A percentile compares a stretch with the other conserved stretches of the same genome.
These are phyloP conservation scores for Olyra latifolia DNA, from an alignment of 176 grass and related monocot genomes.

Conservation along the genomic window DNA sequence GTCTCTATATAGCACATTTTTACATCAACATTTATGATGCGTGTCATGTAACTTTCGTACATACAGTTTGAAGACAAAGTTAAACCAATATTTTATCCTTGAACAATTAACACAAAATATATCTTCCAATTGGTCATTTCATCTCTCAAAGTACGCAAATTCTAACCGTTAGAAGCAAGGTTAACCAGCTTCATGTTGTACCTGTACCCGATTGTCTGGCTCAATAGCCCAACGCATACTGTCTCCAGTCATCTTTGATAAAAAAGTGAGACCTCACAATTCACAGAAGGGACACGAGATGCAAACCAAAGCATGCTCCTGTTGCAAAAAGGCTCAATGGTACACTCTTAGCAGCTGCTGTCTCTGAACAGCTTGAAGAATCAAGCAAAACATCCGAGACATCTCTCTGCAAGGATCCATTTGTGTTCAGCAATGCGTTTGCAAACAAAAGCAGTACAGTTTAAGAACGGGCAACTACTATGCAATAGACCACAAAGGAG, in stretches of 20 bases:
- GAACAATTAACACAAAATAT: not conserved
- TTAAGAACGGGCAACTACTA: not conserved
- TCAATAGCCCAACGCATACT: not conserved
- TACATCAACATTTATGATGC: not conserved
- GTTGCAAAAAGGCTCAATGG: not conserved
- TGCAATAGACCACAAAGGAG: not conserved
- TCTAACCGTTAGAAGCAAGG: not conserved
- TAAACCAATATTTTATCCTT: not conserved
- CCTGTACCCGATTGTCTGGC: not conserved
- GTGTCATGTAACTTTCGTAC: not conserved
- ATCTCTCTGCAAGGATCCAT: not conserved
- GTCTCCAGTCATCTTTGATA: not conserved
- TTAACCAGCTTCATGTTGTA: not conserved
- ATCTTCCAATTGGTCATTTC: not conserved
- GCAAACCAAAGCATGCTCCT: not conserved
- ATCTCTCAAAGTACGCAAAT: not conserved
- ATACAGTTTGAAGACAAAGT: not conserved
- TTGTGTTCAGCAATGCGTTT: not conserved
- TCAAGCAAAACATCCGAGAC: not conserved
- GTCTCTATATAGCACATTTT: not conserved
- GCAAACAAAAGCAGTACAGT: not conserved
- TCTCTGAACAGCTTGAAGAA: not conserved
- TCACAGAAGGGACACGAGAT: not conserved
- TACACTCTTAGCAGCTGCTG: not conserved
- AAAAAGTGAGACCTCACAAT: not conserved